These are phyloP conservation scores for Noccaea caerulescens DNA, from an alignment of 345 rosid genomes.

Conservation along the genomic window DNA sequence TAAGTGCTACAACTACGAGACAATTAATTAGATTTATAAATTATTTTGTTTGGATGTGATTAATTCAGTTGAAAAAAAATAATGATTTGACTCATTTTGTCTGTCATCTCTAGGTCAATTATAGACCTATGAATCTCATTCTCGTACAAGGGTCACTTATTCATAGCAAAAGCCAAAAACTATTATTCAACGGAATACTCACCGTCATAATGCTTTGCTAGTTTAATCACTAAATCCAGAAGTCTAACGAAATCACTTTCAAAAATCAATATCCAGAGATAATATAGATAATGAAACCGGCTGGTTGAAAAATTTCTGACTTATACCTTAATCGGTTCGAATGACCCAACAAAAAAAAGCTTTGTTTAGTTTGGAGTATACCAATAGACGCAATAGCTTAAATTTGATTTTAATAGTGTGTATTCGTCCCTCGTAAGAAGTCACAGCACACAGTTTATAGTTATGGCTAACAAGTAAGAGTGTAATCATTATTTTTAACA, in stretches of 20 bases:
- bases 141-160: slow-evolving; percentile 17
- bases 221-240: not conserved
- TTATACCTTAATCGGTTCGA: not conserved
- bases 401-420: not conserved
- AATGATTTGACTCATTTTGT: slow-evolving; percentile 16
- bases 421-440: not conserved
- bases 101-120: slow-evolving; percentile 13
- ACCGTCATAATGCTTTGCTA: not conserved
- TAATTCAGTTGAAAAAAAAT: not conserved
- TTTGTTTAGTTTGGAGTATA: not conserved
- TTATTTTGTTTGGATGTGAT: not conserved
- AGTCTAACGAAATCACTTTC: not conserved
- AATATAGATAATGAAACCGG: not conserved
- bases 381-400: not conserved
- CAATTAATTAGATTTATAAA: not conserved
- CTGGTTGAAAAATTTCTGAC: not conserved
- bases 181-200: not conserved
- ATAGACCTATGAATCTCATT: slow-evolving; percentile 13
- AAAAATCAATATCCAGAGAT: not conserved
- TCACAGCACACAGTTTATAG: not conserved
- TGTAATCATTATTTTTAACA: slow-evolving; percentile 20
- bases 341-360: not conserved
- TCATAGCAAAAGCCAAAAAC: not conserved
- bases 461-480: slow-evolving; percentile 16
- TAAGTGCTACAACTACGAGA: slow-evolving; percentile 13